Evolutionary conservation across 192 early-diverging fungal genomes (phyloP).

Genomic region (Podila minutissima): DNA sequence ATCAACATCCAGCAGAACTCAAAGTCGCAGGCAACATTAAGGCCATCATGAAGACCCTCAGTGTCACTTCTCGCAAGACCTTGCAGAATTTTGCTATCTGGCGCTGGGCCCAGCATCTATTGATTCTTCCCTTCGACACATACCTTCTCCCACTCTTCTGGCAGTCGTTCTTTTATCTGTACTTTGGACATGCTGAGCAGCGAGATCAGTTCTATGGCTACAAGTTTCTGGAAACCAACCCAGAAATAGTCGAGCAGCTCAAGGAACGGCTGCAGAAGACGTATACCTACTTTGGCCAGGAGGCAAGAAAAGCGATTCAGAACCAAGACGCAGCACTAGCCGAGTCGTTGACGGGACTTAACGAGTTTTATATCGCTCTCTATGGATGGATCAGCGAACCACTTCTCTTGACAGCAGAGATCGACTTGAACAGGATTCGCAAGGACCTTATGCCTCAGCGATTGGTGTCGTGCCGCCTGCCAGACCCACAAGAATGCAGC

Average conservation of each 20-base stretch:
- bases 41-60: constrained; percentile 39
- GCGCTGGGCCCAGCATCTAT: constrained; percentile 59
- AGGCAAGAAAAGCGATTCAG: constrained; percentile 21
- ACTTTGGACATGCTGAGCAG: constrained; percentile 50
- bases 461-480: constrained; percentile 31
- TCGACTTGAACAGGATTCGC: constrained; percentile 39
- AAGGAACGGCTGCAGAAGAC: constrained; percentile 50
- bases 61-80: constrained; percentile 47
- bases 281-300: constrained; percentile 50
- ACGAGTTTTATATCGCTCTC: constrained; percentile 57
- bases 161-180: constrained; percentile 62
- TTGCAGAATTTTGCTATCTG: constrained; percentile 60
- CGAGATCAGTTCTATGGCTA: constrained; percentile 39
- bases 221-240: constrained; percentile 51
- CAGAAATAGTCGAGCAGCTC: constrained; percentile 46
- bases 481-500: constrained; percentile 38
- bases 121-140: constrained; percentile 54
- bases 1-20: constrained; percentile 34
- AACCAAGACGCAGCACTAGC: constrained; percentile 4
- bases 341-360: constrained; percentile 29
- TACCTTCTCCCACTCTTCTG: constrained; percentile 54
- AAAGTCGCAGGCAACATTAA: constrained; percentile 36
- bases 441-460: constrained; percentile 33
- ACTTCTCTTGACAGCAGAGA: constrained; percentile 22
- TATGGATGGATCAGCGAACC: constrained; percentile 59